phyloP scores from a whole-genome alignment of 176 grass and related monocot genomes.

The Saccharum officinarum region DNA sequence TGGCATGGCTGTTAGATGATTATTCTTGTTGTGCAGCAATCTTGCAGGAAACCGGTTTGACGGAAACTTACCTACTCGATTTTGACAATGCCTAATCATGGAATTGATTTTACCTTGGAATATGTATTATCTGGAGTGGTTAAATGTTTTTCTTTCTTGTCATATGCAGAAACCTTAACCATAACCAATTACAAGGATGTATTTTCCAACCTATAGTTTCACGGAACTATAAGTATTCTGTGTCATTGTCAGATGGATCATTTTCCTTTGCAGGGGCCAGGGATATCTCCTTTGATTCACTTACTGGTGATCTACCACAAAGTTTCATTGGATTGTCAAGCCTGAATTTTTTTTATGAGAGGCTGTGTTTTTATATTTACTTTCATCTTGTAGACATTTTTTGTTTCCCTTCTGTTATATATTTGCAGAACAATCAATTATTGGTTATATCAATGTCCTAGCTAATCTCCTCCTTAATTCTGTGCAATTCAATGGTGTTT shows the following conservation, averaged over 20 bases:
- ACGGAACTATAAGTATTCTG: slow-evolving; percentile 63
- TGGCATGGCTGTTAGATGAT: slow-evolving; percentile 4
- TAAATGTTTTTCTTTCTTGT: slow-evolving; percentile 33
- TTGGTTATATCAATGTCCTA: slow-evolving; percentile 75
- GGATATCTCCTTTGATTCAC: slow-evolving; percentile 53
- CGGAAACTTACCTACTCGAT: slow-evolving; percentile 68
- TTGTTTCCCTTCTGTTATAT: too few species aligned
- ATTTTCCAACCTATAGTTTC: slow-evolving; percentile 66
- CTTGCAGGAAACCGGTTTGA: slow-evolving; percentile 72
- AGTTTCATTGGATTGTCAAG: slow-evolving; percentile 68
- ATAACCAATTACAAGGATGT: slow-evolving; percentile 85
- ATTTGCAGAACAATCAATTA: too few species aligned
- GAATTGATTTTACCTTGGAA: slow-evolving; percentile 15
- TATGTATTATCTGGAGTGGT: slow-evolving; percentile 22
- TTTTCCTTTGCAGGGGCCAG: slow-evolving; percentile 40
- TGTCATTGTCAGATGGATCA: slow-evolving; percentile 12
- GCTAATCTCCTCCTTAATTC: slow-evolving; percentile 64
- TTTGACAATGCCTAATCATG: slow-evolving; percentile 64
- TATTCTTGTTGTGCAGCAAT: slow-evolving; percentile 52
- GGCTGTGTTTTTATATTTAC: too few species aligned
- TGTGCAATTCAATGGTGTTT: slow-evolving; percentile 9
- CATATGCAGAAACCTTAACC: slow-evolving; percentile 67
- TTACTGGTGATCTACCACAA: slow-evolving; percentile 75
- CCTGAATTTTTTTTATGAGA: slow-evolving; percentile 1
- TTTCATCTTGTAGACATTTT: too few species aligned